A percentile compares a stretch with the other conserved stretches of the same genome.
Conservation (phyloP, 2,329 filamentous ascomycete genomes). For the Pestalotiopsis sp. region DNA sequence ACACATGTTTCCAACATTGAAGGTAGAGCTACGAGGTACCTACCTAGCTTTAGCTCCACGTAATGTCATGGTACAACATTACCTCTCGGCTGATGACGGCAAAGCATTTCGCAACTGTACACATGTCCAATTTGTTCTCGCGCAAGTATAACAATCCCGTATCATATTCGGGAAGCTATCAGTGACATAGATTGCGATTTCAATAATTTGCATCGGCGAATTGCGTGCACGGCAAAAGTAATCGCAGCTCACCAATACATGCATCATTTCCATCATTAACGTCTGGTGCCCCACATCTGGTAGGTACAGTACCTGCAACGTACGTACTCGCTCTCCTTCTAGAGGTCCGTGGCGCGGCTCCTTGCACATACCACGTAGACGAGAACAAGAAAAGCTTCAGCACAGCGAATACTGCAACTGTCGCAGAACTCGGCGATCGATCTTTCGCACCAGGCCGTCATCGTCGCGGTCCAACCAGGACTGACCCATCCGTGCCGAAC, state of each 20-base stretch:
- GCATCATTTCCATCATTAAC: not conserved
- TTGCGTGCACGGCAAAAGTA: not conserved
- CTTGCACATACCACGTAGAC: not conserved
- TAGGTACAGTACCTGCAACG: not conserved
- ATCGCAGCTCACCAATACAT: not conserved
- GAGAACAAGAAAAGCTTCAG: not conserved
- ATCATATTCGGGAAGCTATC: not conserved
- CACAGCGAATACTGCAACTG: not conserved
- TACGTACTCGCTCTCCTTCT: not conserved
- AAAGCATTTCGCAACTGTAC: constrained; percentile 1
- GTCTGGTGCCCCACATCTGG: not conserved
- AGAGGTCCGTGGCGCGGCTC: not conserved
- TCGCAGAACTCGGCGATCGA: not conserved
- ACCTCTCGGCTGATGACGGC: not conserved
- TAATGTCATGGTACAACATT: not conserved
- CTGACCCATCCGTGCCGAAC: not conserved
- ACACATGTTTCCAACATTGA: not conserved
- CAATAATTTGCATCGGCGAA: not conserved
- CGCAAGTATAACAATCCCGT: not conserved
- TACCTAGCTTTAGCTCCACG: not conserved
- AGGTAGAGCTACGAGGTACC: not conserved
- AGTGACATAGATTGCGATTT: not conserved
- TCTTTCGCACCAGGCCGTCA: not conserved
- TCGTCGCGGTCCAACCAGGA: not conserved
- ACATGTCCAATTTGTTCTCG: not conserved